Base-by-base conservation (phyloP, 352 stramenopile genomes). In the Phytophthora pinifolia region DNA sequence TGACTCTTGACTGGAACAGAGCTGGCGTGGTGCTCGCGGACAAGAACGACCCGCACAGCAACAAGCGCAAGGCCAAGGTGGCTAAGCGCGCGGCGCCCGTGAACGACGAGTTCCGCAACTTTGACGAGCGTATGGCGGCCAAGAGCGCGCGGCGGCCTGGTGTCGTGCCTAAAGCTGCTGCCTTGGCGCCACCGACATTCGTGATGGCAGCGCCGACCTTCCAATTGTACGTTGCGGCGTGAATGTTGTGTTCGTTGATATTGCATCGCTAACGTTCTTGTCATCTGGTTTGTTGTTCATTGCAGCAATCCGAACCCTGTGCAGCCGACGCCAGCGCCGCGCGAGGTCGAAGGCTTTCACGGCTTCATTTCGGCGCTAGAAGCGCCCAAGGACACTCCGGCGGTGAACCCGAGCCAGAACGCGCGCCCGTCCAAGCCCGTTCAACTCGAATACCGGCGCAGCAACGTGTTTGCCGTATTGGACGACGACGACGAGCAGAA, bases 21-120 rank as follows among this genome's bases (percentile, higher is more conserved):
- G 22, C 70, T 54, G 62, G 44, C 15, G 54, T 85, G 3, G 61
- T 84, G 18, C 36, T 25, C 34, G 27, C 34, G 2, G 68, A 86
- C 41, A 84, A 75, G 59, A 79, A 71, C 14, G 63, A 62, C 20
- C 53, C 62, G 5, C 48, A 56, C 7, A 63, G 32, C 27, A 68
- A n/a, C 42, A 74, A 65, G 22, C 53, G 37, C 6, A 64, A 62
- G 35, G 52, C 59, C 27, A 70, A 71, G 18, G 31, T 59, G 18
- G 53, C 47, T 2, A 86, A 81, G 72, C 59, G 72, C 6, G 46
- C 47, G 1, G 34, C 49, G 13, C 25, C 44, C 6, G 53, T 88
- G n/a, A 63, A 79, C 9, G 67, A 83, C 36, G 79, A 89, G 36
- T 83, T 88, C 44, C 79, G 82, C 34, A 89, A 79, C 54, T 92